Conservation (phyloP, 2,329 filamentous ascomycete species). For the Aspergillus terreus region DNA sequence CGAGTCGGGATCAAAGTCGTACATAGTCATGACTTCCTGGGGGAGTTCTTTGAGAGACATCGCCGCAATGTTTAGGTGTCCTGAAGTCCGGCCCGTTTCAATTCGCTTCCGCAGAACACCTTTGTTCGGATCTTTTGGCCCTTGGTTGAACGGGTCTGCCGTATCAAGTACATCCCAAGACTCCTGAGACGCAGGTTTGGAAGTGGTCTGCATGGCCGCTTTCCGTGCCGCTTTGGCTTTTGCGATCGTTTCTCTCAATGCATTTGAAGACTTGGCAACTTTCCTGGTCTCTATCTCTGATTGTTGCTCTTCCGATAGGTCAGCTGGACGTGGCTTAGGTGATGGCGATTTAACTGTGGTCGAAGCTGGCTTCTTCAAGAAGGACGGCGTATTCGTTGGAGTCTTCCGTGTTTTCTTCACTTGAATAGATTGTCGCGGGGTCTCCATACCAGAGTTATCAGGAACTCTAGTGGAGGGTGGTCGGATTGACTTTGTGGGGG, state of each 20-base stretch:
- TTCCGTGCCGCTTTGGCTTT: conserved; percentile 82
- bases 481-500: conserved; percentile 48
- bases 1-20: conserved; percentile 67
- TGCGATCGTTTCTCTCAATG: conserved; percentile 85
- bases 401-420: conserved; percentile 36
- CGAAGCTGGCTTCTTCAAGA: conserved; percentile 23
- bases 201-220: conserved; percentile 40
- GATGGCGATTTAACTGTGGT: conserved; percentile 29
- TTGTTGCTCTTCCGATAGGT: conserved; percentile 27
- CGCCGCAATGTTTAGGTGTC: conserved; percentile 82
- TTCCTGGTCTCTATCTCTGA: conserved; percentile 37
- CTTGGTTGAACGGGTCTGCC: conserved; percentile 56
- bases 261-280: conserved; percentile 67
- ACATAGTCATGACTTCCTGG: conserved; percentile 82
- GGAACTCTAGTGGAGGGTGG: conserved; percentile 35
- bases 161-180: conserved; percentile 48
- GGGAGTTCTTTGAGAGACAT: conserved; percentile 78
- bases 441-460: conserved; percentile 10
- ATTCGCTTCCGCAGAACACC: conserved; percentile 72
- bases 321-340: conserved; percentile 25
- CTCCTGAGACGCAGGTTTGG: conserved; percentile 17
- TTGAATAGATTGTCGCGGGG: conserved; percentile 35
- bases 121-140: conserved; percentile 54
- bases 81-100: conserved; percentile 68
- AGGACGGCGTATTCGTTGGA: conserved; percentile 22